Base-by-base conservation (phyloP, 2,329 filamentous ascomycete species). In the Tolypocladium amazonense region DNA sequence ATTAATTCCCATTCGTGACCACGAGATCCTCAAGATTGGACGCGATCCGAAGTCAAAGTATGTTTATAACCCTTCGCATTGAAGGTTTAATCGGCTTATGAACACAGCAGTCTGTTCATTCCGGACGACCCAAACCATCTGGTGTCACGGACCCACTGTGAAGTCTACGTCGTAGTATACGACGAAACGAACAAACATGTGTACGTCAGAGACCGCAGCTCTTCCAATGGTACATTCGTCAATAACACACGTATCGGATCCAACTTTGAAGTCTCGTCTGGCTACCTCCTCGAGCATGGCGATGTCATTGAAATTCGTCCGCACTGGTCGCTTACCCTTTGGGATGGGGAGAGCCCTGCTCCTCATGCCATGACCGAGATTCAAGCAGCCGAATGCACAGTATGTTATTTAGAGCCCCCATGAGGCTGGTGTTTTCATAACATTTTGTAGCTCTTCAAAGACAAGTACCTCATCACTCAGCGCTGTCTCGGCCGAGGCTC, bases 141-240 rank as follows among this genome's bases (percentile, higher is more conserved):
- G 0, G 73, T 85, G 25, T 85, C 82, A 1, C 77, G 80, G 57
- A 74, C 76, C 33, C 82, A 85, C 58, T 80, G 82, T 63, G 79
- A 83, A 63, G 72, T 85, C 38, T 85, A 84, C 66, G 78, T 78
- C 1, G 71, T 85, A 47, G 67, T 77, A 12, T 82, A 83, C 61
- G 80, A 83, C 53, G 67, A 70, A 25, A 70, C 68, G 11, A 59
- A 70, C 63, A 71, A 72, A 53, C 69, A 82, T 58, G 69, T 85
- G 47, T 85, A 83, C 62, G 80, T 83, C 35, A 78, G 82, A 18
- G 83, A 86, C 63, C 76, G 79, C 30, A 77, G 78, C 58, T 84
- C 82, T 5, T 72, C 71, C 20, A 80, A 80, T 58, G 82, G 82
- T 2, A 85, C 82, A 0, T 79, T 73, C 57, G 76, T 85, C 43